A percentile compares a stretch with the other conserved stretches of the same genome.
These are phyloP conservation scores for Beauveria bassiana DNA, from an alignment of 2,329 filamentous ascomycete genomes.

Conservation along the genomic window DNA sequence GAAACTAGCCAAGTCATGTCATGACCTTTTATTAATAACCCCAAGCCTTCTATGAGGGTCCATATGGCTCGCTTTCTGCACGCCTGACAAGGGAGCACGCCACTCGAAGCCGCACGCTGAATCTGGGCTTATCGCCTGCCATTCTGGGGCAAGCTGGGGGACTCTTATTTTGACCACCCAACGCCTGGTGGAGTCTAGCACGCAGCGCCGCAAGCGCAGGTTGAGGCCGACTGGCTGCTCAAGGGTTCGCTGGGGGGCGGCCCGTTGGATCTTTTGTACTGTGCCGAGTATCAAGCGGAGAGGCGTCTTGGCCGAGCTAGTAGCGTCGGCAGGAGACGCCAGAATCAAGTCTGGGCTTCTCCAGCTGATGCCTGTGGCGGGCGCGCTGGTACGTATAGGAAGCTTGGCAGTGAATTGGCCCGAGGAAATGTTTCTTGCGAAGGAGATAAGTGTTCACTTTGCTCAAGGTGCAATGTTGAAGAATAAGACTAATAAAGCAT, in stretches of 20 bases:
- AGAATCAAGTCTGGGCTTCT: not conserved
- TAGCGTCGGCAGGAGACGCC: not conserved
- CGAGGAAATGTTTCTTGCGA: not conserved
- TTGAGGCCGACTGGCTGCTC: not conserved
- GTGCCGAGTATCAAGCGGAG: not conserved
- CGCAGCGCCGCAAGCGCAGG: not conserved
- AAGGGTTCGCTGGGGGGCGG: not conserved
- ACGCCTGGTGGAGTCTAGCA: not conserved
- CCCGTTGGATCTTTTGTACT: slow-evolving; percentile 4
- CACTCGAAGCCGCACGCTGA: not conserved
- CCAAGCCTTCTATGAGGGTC: no score
- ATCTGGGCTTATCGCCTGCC: slow-evolving; percentile 5
- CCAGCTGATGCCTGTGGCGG: not conserved
- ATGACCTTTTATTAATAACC: no score
- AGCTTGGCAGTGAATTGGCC: not conserved
- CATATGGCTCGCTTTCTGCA: no score
- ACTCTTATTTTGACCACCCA: not conserved
- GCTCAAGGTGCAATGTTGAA: no score
- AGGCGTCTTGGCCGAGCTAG: not conserved
- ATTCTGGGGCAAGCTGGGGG: slow-evolving; percentile 1
- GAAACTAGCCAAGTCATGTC: no score
- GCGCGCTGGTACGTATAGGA: no score
- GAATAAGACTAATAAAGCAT: no score
- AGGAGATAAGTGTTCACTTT: no score
- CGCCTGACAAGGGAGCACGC: slow-evolving; percentile 1